Conservation (phyloP, 805 yeast species). For the Blastobotrys americana region DNA sequence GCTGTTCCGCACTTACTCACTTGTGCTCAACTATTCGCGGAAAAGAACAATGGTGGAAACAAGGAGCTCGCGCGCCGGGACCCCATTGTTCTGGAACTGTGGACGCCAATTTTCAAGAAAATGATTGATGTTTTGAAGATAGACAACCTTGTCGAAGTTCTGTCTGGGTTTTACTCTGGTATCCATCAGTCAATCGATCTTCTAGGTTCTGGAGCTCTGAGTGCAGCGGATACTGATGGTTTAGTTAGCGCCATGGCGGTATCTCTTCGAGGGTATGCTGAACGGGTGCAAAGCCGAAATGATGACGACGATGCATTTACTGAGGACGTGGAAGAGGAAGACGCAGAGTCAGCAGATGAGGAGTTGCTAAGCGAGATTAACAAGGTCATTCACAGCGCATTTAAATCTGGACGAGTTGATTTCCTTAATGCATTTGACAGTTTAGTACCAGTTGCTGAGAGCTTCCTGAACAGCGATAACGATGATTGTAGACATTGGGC, state of each 20-base stretch:
- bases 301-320: conserved; percentile 60
- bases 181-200: conserved; percentile 58
- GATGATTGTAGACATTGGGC: conserved; percentile 70
- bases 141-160: conserved; percentile 79
- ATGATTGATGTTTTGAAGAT: conserved; percentile 58
- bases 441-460: conserved; percentile 51
- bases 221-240: conserved; percentile 45
- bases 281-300: conserved; percentile 51
- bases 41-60: conserved; percentile 44
- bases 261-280: conserved; percentile 59
- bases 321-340: conserved; percentile 79
- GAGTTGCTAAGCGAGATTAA: conserved; percentile 82
- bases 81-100: conserved; percentile 55
- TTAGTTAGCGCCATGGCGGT: conserved; percentile 54
- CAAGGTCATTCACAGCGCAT: conserved; percentile 61
- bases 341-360: conserved; percentile 79
- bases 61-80: conserved; percentile 29
- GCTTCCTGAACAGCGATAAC: conserved; percentile 58
- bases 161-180: conserved; percentile 70
- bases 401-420: conserved; percentile 51
- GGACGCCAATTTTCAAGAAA: conserved; percentile 64
- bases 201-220: conserved; percentile 50
- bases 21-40: conserved; percentile 48
- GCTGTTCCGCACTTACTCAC: conserved; percentile 70
- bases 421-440: conserved; percentile 60